Base-by-base conservation (phyloP, 2,329 filamentous ascomycete species). In the Penicillium italicum region DNA sequence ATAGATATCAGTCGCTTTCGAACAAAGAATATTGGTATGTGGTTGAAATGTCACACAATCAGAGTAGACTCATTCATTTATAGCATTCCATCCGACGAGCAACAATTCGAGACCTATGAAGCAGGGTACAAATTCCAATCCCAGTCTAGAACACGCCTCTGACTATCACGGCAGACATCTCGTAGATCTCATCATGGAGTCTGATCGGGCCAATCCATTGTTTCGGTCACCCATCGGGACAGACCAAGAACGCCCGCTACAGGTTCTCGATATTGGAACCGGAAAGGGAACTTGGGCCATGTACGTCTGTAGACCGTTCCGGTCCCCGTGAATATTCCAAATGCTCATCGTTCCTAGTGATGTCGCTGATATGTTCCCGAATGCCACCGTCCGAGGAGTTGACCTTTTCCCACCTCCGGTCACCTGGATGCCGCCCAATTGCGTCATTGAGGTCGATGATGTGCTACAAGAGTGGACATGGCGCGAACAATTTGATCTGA, bases 401-500 rank as follows among this genome's bases (percentile, higher is more conserved):
- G 67, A 69, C 36, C 59, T 69, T 14, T 69, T 63, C 36, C 62
- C 62, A 7, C 61, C 62, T 2, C 62, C 59, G 0, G 58, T 59
- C 10, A 56, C 56, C 6, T 70, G 62, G 64, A 55, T 62, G 44
- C 64, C 67, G 18, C 66, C 68, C 7, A 70, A 70, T 50, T 68
- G 62, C 34, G 50, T 62, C n/a, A 60, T 70, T 18, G 67, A 68
- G 36, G 63, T 70, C 22, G 62, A 68, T 26, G 63, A 70, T 58
- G 50, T 59, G 11, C 59, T 66, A 9, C 55, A 62, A 43, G 52
- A 55, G 11, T 69, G 66, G 66, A 66, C 61, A 12, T 66, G 60
- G 58, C 49, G 53, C 7, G 50, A 60, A 24, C 48, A 53, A 9
- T 68, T 69, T 44, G 65, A 67, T 44, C 55, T 67, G 0, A 64